Evolutionary conservation across 495 filamentous ascomycete species (phyloP), one percentile per base, ranked within the genome.

Genomic region (Neurospora terricola): DNA sequence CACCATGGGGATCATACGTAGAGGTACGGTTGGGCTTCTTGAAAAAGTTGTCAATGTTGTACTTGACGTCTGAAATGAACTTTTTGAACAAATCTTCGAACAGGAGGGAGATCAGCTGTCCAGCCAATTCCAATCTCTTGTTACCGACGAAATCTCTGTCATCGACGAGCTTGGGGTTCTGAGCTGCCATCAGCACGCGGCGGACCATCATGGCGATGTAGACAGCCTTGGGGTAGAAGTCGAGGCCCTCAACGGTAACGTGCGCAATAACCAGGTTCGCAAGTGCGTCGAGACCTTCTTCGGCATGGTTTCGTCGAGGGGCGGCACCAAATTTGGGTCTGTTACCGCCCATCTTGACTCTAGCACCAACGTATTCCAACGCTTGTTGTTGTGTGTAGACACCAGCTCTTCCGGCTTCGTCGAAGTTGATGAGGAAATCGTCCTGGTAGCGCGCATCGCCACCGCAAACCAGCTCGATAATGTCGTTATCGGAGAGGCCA

Each of bases 51-150:
- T 98, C 95, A 73, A 99, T 92, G 75, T 91, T 94, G 78, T 90
- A 87, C 82, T 97, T 97, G 76, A 98, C 89, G 62, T 93, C 90
- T 62, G 88, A 88, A 75, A 94, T 92, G 77, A 97, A 96, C 73
- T 92, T 92, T 83, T 98, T 98, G 88, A 98, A 98, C 37, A 97
- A 82, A 84, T 98, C 96, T 80, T 98, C 96, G 77, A 99, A 99
- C 0, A 99, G 88, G 12, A 98, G 84, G n/a, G 96, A 93, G 72
- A 99, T 81, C 76, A 99, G 90, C 82, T 98, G 96, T 14, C 96
- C 96, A 23, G 94, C 94, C 81, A 99, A 81, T 82, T 99, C 96
- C 69, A 99, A 82, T 54, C 96, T 86, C 81, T 99, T 99, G 81
- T 99, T 99, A 74, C 96, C 96, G 21, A 98, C 94, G 79, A 98